phyloP scores from a whole-genome alignment of 768 basidiomycete species.

The Ramaria sp. region DNA sequence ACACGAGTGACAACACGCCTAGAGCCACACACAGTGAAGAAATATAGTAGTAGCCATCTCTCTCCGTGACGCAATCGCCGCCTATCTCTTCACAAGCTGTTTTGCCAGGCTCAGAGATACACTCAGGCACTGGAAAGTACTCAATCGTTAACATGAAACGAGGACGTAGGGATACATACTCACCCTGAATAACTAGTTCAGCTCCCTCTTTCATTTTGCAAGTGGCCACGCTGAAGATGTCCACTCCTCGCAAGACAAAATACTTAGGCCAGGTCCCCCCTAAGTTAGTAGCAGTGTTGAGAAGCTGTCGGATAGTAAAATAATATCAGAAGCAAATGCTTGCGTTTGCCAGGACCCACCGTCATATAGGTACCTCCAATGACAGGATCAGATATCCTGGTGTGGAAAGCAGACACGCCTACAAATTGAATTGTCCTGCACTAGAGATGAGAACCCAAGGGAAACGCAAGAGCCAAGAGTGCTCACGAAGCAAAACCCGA shows the following conservation, averaged over 20 bases:
- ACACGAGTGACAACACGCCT: slow-evolving; percentile 62
- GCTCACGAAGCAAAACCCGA: slow-evolving; percentile 79
- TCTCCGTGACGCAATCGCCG: slow-evolving; percentile 73
- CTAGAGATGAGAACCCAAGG: background rate
- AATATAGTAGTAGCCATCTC: slow-evolving; percentile 88
- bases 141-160: background rate
- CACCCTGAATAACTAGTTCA: slow-evolving; percentile 22
- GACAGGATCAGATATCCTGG: slow-evolving; percentile 87
- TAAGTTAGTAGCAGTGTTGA: slow-evolving; percentile 93
- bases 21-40: slow-evolving; percentile 67
- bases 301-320: slow-evolving; percentile 38
- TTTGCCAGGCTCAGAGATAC: slow-evolving; percentile 89
- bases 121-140: slow-evolving; percentile 54
- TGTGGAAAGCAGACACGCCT: slow-evolving; percentile 98
- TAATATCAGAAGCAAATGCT: background rate
- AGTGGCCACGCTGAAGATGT: slow-evolving; percentile 74
- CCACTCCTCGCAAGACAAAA: slow-evolving; percentile 95
- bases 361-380: slow-evolving; percentile 99
- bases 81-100: slow-evolving; percentile 58
- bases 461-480: background rate
- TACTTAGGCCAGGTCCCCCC: slow-evolving; percentile 98
- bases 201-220: slow-evolving; percentile 53
- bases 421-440: slow-evolving; percentile 95
- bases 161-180: slow-evolving; percentile 23
- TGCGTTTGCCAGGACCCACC: slow-evolving; percentile 33